A percentile compares a stretch with the other conserved stretches of the same genome.
These are phyloP conservation scores for Pyropia haitanensis DNA, from an alignment of 23 red algal genomes.

Conservation along the genomic window DNA sequence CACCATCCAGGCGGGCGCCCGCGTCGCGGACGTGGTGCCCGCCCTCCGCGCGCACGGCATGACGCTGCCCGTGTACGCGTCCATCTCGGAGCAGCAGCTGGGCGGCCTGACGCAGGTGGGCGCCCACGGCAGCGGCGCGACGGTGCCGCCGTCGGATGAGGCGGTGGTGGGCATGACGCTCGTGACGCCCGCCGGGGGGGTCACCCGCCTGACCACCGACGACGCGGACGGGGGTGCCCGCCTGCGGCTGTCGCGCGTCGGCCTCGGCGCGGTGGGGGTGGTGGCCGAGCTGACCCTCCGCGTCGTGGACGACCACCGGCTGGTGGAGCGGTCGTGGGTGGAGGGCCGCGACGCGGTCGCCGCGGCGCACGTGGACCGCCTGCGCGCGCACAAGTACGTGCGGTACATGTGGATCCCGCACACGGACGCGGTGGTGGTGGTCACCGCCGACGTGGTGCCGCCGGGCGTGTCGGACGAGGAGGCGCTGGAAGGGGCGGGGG, in stretches of 20 bases:
- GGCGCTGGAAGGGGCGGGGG: neutral
- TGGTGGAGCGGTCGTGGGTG: conserved; percentile 63
- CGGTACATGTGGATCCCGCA: conserved; percentile 98
- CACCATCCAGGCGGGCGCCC: conserved; percentile 66
- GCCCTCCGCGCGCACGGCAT: conserved; percentile 56
- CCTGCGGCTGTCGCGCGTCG: conserved; percentile 49
- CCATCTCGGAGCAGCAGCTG: conserved; percentile 88
- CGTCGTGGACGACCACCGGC: conserved; percentile 50
- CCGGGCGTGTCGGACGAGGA: neutral
- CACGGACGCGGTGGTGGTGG: conserved; percentile 77
- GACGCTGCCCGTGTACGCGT: conserved; percentile 72
- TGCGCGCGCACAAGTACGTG: conserved; percentile 61
- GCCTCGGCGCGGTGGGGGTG: conserved; percentile 69
- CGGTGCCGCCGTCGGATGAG: conserved; percentile 75
- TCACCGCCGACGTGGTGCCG: conserved; percentile 52
- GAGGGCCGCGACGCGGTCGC: conserved; percentile 20
- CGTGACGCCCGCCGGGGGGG: conserved; percentile 61
- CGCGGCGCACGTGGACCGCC: conserved; percentile 19
- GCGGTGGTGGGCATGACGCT: conserved; percentile 64
- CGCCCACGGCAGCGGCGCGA: conserved; percentile 79
- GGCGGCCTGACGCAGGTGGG: conserved; percentile 82
- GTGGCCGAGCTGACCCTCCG: conserved; percentile 73
- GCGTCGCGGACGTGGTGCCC: conserved; percentile 53
- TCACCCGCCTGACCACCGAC: conserved; percentile 22
- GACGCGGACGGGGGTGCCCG: conserved; percentile 31